A percentile compares a stretch with the other conserved stretches of the same genome.
These are phyloP conservation scores for Rhizopogon vulgaris DNA, from an alignment of 768 basidiomycete genomes.

Conservation along the genomic window DNA sequence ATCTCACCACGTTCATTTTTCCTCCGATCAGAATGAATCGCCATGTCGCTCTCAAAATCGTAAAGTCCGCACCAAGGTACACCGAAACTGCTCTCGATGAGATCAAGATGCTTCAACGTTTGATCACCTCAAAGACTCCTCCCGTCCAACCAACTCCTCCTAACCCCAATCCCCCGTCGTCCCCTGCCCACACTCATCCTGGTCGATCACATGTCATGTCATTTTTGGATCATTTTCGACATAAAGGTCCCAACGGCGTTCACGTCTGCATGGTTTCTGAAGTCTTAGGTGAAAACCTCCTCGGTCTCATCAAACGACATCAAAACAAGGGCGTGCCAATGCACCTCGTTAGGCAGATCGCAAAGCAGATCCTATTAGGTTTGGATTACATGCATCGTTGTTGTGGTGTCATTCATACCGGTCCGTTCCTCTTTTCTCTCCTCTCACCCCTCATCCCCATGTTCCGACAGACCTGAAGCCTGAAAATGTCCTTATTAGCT, in stretches of 20 bases:
- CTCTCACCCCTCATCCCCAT: constrained; percentile 5
- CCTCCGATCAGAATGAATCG: constrained; percentile 66
- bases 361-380: constrained; percentile 92
- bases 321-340: constrained; percentile 98
- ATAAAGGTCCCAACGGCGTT: constrained; percentile 92
- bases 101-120: constrained; percentile 94
- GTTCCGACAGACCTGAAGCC: constrained; percentile 76
- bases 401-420: constrained; percentile 96
- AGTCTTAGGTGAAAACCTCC: constrained; percentile 93
- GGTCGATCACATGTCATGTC: constrained; percentile 94
- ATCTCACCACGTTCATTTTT: constrained; percentile 12
- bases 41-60: constrained; percentile 98
- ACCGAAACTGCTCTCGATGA: constrained; percentile 98
- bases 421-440: constrained; percentile 28
- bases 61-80: constrained; percentile 94
- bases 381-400: constrained; percentile 97
- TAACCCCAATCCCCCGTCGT: constrained; percentile 43
- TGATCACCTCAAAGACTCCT: constrained; percentile 77
- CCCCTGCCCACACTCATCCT: constrained; percentile 68
- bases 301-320: constrained; percentile 95
- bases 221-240: constrained; percentile 95
- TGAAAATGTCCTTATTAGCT: constrained; percentile 95
- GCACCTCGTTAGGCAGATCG: constrained; percentile 89
- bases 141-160: constrained; percentile 40
- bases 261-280: constrained; percentile 99